phyloP scores from a whole-genome alignment of 306 rosid genomes.

The Cucumis melo region DNA sequence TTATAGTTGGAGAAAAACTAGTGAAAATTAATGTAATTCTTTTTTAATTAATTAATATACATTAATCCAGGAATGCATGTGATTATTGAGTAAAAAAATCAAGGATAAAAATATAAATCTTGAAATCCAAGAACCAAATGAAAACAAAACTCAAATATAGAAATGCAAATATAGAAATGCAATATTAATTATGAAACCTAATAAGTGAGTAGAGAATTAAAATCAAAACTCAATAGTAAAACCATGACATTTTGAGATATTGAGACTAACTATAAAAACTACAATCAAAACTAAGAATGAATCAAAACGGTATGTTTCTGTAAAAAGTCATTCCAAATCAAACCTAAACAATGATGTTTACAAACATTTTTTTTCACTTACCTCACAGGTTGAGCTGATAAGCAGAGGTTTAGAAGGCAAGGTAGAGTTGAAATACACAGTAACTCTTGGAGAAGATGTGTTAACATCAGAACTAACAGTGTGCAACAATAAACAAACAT shows the following conservation, averaged over 20 bases:
- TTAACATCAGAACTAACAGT: slow-evolving; percentile 45
- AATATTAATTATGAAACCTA: neutral
- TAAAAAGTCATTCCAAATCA: too few species aligned
- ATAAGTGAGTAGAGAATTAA: too few species aligned
- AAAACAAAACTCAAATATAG: neutral
- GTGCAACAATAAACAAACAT: slow-evolving; percentile 32
- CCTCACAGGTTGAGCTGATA: slow-evolving; percentile 36
- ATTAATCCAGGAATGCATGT: too few species aligned
- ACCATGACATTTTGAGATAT: neutral
- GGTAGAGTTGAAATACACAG: slow-evolving; percentile 44
- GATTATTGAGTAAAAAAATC: too few species aligned
- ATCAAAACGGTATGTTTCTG: too few species aligned
- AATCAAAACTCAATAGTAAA: too few species aligned
- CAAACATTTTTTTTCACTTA: too few species aligned
- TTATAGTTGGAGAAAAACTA: neutral
- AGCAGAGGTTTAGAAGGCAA: slow-evolving; percentile 25
- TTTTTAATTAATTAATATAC: too few species aligned
- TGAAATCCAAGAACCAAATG: neutral
- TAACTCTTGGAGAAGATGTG: slow-evolving; percentile 42
- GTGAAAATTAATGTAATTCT: neutral
- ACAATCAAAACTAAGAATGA: too few species aligned
- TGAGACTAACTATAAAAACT: too few species aligned
- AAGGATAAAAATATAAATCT: too few species aligned
- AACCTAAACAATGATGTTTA: too few species aligned
- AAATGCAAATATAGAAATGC: neutral